phyloP scores from a whole-genome alignment of 768 basidiomycete genomes.

The Kwoniella newhampshirensis region DNA sequence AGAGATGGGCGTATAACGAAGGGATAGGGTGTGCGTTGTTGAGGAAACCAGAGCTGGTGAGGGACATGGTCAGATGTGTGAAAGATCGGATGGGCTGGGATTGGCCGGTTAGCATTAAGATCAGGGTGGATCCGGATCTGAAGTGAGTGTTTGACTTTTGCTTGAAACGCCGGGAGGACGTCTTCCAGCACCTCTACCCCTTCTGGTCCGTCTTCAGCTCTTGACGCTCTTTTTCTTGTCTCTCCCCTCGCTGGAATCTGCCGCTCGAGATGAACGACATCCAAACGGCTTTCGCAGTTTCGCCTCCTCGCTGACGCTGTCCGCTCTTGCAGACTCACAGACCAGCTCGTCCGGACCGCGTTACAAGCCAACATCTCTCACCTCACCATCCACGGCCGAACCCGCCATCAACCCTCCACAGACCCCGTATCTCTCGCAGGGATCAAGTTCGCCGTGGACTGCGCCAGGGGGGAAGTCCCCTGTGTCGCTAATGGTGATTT shows the following conservation, averaged over 20 bases:
- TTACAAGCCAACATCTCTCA: conserved; percentile 55
- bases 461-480: conserved; percentile 55
- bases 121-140: conserved; percentile 56
- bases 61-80: conserved; percentile 56
- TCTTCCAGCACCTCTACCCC: too few relatives aligned
- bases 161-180: too few relatives aligned
- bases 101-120: conserved; percentile 59
- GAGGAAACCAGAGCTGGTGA: conserved; percentile 56
- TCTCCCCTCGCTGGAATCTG: too few relatives aligned
- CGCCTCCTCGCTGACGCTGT: too few relatives aligned
- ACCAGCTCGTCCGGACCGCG: conserved; percentile 55
- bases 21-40: conserved; percentile 58
- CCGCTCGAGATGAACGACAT: too few relatives aligned
- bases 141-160: conserved; percentile 45
- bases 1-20: conserved; percentile 57
- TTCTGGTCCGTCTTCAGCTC: too few relatives aligned
- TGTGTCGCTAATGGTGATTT: conserved; percentile 58
- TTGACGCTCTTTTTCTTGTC: not conserved
- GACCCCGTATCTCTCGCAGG: conserved; percentile 55
- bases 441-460: conserved; percentile 56
- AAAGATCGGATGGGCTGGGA: conserved; percentile 55
- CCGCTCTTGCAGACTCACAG: conserved; percentile 53
- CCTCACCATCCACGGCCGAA: conserved; percentile 58
- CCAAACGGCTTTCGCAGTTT: too few relatives aligned
- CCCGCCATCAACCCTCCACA: conserved; percentile 56